Percentiles rank a stretch among this genome's conserved stretches.
These are phyloP conservation scores for Dendrostoma leiphaemia DNA, from an alignment of 2,329 filamentous ascomycete species.

Conservation along the genomic window DNA sequence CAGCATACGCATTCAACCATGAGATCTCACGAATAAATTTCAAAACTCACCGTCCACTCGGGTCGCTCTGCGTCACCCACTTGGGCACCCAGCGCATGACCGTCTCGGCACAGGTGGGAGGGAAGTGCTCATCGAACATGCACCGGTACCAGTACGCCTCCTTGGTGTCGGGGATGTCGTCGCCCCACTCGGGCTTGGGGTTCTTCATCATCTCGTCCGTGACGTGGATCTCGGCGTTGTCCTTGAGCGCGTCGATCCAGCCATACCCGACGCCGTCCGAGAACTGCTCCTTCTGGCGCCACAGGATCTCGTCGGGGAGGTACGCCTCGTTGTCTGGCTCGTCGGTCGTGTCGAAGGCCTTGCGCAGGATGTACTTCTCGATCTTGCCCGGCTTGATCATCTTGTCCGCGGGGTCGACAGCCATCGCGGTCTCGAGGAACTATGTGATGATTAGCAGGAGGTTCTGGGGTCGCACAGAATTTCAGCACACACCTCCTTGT, in stretches of 20 bases:
- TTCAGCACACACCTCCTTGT: constrained; percentile 68
- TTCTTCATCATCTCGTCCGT: constrained; percentile 98
- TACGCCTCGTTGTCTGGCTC: constrained; percentile 80
- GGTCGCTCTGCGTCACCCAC: constrained; percentile 95
- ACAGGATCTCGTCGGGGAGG: constrained; percentile 93
- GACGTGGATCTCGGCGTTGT: constrained; percentile 83
- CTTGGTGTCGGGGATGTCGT: constrained; percentile 91
- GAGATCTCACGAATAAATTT: background rate
- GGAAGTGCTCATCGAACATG: constrained; percentile 99
- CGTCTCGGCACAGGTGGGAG: constrained; percentile 82
- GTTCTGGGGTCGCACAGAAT: background rate
- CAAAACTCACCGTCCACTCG: constrained; percentile 80
- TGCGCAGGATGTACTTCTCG: constrained; percentile 97
- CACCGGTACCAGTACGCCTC: constrained; percentile 98
- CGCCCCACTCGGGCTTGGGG: constrained; percentile 94
- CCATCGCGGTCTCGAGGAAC: constrained; percentile 92
- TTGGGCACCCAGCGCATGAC: constrained; percentile 97
- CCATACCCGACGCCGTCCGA: constrained; percentile 97
- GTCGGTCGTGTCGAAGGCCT: constrained; percentile 92
- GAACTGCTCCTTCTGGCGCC: constrained; percentile 99
- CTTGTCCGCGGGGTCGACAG: constrained; percentile 91
- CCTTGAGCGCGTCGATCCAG: constrained; percentile 97
- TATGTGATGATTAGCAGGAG: constrained; percentile 32
- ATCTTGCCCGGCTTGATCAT: constrained; percentile 88
- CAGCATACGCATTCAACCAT: constrained; percentile 1